Base-by-base conservation (phyloP, 306 rosid species). In the Arachis hypogaea region DNA sequence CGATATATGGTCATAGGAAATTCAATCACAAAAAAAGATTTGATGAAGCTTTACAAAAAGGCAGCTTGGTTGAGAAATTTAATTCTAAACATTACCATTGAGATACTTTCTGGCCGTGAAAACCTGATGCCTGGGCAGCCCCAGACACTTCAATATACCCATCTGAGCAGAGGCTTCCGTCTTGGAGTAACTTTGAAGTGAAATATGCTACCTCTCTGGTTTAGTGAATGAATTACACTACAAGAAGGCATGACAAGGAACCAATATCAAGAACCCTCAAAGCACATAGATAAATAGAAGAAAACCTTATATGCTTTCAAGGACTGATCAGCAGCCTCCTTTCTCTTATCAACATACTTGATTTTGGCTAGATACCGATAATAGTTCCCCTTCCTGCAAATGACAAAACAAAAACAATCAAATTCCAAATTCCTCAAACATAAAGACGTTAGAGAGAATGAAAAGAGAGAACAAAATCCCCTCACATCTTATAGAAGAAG, bases 261-360 rank as follows among this genome's bases (percentile, higher is more conserved):
- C 73, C 40, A 66, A 66, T 57, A 55, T 55, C 28, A 78, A 71
- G 61, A 44, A 10, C 14, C 29, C 51, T 10, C 42, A 14, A 59
- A 78, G 38, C 65, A 51, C 59, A 66, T 5, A 73, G 66, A 67
- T 22, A 64, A 80, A 75, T n/a, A 63, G 49, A 63, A 47, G 51
- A 63, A 61, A 22, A 86, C 89, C 92, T 87, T 74, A 67, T 87
- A 85, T 3, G 89, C 92, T 59, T 85, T 77, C 89, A 80, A 80
- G 29, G 92, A 85, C 60, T 40, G 86, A 78, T 85, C 92, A 66
- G 92, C 86, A 78, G 76, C 89, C 83, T 87, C 92, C 52, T 85
- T 85, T 70, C 83, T 76, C 4, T 85, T 86, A 54, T 82, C 76
- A 41, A 79, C 87, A 9, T 69, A 16, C 83, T 76, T 82, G 58